Evolutionary conservation across 164 flowering plant species (phyloP).

Genomic region (Umbellularia californica): DNA sequence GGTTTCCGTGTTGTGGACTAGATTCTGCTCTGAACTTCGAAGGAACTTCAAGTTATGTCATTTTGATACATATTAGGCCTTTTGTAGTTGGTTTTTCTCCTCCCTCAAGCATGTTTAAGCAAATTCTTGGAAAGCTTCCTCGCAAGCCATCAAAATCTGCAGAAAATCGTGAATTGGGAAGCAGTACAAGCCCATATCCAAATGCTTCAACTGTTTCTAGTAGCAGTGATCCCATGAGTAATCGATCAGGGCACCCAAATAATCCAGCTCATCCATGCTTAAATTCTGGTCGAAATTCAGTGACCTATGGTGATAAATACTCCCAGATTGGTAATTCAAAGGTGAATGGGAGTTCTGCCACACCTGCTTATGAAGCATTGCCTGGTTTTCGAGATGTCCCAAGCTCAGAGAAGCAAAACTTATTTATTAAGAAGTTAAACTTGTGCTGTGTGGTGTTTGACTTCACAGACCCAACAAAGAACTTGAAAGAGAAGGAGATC

Average conservation of each 20-base stretch:
- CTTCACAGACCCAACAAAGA: constrained; percentile 68
- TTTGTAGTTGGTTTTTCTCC: not conserved
- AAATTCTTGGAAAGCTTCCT: constrained; percentile 55
- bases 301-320: constrained; percentile 15
- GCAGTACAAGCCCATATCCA: constrained; percentile 12
- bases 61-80: not conserved
- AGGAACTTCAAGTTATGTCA: not conserved
- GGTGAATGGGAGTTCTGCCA: constrained; percentile 6
- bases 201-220: constrained; percentile 29
- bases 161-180: constrained; percentile 28
- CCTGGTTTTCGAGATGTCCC: constrained; percentile 73
- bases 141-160: constrained; percentile 52
- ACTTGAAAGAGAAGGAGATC: constrained; percentile 68
- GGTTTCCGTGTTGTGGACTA: not conserved
- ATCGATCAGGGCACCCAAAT: constrained; percentile 12
- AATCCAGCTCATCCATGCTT: not conserved
- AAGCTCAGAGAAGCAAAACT: constrained; percentile 54
- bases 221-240: constrained; percentile 25
- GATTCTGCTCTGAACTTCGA: constrained; percentile 2
- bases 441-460: constrained; percentile 68
- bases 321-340: constrained; percentile 16
- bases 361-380: constrained; percentile 49
- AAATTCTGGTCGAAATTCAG: constrained; percentile 12
- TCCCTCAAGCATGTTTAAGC: constrained; percentile 42
- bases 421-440: constrained; percentile 58